Evolutionary conservation across 2,329 filamentous ascomycete genomes (phyloP).

Genomic region (Pezicula radicicola): DNA sequence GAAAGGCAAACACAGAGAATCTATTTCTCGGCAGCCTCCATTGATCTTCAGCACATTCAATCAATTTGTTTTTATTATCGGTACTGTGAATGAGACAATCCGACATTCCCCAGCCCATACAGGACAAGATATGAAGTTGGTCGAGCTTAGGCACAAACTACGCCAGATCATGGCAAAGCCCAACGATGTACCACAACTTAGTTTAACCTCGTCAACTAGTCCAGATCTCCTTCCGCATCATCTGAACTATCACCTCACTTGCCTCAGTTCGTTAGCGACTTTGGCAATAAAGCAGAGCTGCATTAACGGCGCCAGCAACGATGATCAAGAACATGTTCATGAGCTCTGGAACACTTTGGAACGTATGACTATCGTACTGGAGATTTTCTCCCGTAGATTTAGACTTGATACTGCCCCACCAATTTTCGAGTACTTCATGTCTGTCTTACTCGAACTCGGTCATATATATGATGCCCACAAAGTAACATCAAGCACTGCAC

Average conservation of each 20-base stretch:
- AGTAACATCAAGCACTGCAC: neutral
- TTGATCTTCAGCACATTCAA: constrained; percentile 21
- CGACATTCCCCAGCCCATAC: neutral
- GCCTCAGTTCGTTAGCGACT: neutral
- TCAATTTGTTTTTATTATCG: constrained; percentile 17
- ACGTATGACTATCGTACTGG: too few species aligned
- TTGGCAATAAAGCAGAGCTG: neutral
- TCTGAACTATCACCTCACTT: constrained; percentile 4
- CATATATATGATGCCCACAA: neutral
- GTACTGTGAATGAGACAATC: constrained; percentile 4
- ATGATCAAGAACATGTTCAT: neutral
- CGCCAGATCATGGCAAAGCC: neutral
- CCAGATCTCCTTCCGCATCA: constrained; percentile 7
- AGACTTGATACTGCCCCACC: constrained; percentile 30
- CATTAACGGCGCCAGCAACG: neutral
- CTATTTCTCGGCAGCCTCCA: constrained; percentile 12
- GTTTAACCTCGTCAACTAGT: neutral
- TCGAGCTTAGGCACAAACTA: neutral
- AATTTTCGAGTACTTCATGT: constrained; percentile 31
- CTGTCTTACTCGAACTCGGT: neutral
- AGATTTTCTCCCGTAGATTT: neutral
- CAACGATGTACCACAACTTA: neutral
- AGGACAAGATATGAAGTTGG: neutral
- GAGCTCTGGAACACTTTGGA: too few species aligned
- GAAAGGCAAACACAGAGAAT: constrained; percentile 20